Evolutionary conservation across 192 early-diverging fungal species (phyloP), one percentile per base, ranked within the genome.

Genomic region (Backusella australiensis): DNA sequence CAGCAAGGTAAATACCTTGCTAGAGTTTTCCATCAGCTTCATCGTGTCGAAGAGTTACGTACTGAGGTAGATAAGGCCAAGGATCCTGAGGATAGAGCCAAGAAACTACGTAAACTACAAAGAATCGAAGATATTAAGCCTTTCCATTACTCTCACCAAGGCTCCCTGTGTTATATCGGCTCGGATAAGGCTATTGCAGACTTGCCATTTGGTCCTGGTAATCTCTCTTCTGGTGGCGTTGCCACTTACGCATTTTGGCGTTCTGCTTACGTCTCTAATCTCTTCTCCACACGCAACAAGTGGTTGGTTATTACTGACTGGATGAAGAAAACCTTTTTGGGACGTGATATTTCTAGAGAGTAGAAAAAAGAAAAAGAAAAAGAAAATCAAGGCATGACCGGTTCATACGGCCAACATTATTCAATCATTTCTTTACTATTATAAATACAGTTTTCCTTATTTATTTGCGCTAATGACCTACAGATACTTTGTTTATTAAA

Each of bases 121-220:
- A 78, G 75, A 42, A 26, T 53, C 4, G 81, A 76, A 70, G 78
- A 83, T 68, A 85, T 89, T 41, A 82, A 81, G 17, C 92, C 93
- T 67, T 95, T 94, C 86, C 87, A 92, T 72, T 98, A 96, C 86
- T 86, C 90, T 63, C 93, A 95, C 72, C 87, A 93, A 77, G 96
- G 95, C 34, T 94, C 94, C 9, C 80, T 98, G 56, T 96, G 95
- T 17, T 97, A 98, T 80, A 93, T 98, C 85, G 95, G 96, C 11
- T 89, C 89, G n/a, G 97, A 98, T 75, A 91, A 93, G 84, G 97
- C 96, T 42, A 96, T 98, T 84, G 96, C 96, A 4, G 96, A 98
- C 73, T 78, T 98, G n/a, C 96, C 95, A 17, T 86, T 93, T 78
- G 83, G 88, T 79, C 87, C 87, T 83, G 85, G 86, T 67, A 91